phyloP scores from a whole-genome alignment of 1,139 yeast species.

The Geotrichum citri-aurantii region DNA sequence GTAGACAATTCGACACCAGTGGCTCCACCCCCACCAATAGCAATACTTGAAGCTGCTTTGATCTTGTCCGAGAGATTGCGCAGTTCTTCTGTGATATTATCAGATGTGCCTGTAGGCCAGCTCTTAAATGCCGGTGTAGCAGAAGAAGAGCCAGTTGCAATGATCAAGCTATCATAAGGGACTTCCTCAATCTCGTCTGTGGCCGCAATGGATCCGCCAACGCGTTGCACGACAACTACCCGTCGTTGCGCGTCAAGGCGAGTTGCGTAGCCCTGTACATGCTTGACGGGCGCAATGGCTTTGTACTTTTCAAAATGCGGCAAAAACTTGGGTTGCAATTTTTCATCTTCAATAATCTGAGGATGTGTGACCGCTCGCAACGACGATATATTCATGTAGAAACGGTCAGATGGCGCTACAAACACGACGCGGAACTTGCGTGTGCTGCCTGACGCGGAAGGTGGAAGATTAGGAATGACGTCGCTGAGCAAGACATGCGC shows the following conservation, averaged over 20 bases:
- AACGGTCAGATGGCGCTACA: constrained; percentile 21
- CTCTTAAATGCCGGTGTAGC: constrained; percentile 78
- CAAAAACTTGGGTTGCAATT: constrained; percentile 20
- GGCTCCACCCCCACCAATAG: constrained; percentile 90
- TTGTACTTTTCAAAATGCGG: constrained; percentile 19
- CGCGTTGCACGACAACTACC: constrained; percentile 27
- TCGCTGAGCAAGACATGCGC: constrained; percentile 20
- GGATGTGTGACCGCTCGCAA: constrained; percentile 29
- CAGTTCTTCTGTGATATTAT: constrained; percentile 49
- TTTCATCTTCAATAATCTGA: constrained; percentile 16
- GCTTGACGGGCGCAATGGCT: constrained; percentile 11
- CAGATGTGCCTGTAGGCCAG: constrained; percentile 53
- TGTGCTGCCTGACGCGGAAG: not conserved
- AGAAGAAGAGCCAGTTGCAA: constrained; percentile 68
- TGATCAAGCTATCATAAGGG: constrained; percentile 65
- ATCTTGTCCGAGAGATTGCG: constrained; percentile 60
- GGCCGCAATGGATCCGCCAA: constrained; percentile 31
- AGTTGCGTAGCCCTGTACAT: constrained; percentile 35
- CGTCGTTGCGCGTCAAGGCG: constrained; percentile 26
- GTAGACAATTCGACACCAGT: constrained; percentile 90
- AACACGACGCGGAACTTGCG: constrained; percentile 19
- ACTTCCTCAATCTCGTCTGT: constrained; percentile 27
- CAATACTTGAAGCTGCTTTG: constrained; percentile 65
- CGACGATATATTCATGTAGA: constrained; percentile 24
- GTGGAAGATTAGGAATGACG: constrained; percentile 12